A percentile compares a stretch with the other conserved stretches of the same genome.
These are phyloP conservation scores for Lentinula raphanica DNA, from an alignment of 768 basidiomycete genomes.

Conservation along the genomic window DNA sequence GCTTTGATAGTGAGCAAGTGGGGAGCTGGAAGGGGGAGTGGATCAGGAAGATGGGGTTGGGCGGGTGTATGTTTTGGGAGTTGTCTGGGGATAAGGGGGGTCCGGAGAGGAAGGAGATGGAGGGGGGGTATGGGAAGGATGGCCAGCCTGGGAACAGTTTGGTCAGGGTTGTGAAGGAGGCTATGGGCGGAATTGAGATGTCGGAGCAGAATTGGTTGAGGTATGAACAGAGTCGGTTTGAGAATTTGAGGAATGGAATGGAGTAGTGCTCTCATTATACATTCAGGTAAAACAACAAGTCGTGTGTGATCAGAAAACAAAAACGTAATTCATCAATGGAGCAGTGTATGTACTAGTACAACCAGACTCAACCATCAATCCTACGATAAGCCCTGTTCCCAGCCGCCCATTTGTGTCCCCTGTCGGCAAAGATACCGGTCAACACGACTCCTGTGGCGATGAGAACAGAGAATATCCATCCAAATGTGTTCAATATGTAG, in stretches of 20 bases:
- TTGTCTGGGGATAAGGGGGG: constrained; percentile 79
- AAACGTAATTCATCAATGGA: background rate
- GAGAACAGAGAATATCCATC: constrained; percentile 56
- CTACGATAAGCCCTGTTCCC: constrained; percentile 63
- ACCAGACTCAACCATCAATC: constrained; percentile 21
- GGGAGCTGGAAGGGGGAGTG: constrained; percentile 74
- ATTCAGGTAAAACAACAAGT: background rate
- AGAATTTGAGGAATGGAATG: constrained; percentile 77
- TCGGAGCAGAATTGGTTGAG: constrained; percentile 72
- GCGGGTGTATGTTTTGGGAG: constrained; percentile 96
- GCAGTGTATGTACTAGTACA: too few relatives aligned
- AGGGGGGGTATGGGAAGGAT: constrained; percentile 70
- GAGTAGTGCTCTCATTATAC: too few relatives aligned
- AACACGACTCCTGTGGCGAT: constrained; percentile 49
- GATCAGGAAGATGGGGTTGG: constrained; percentile 70
- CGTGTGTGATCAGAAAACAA: background rate
- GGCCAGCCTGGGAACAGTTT: constrained; percentile 65
- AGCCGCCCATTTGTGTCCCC: constrained; percentile 69
- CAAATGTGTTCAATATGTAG: constrained; percentile 52
- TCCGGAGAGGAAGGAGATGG: constrained; percentile 61
- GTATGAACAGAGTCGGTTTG: constrained; percentile 73
- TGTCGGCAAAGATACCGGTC: constrained; percentile 59
- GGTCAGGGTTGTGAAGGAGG: constrained; percentile 67
- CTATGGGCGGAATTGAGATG: constrained; percentile 69
- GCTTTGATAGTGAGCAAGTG: constrained; percentile 70